Evolutionary conservation across 192 early-diverging fungal species (phyloP).

Genomic region (Gigaspora rosea): DNA sequence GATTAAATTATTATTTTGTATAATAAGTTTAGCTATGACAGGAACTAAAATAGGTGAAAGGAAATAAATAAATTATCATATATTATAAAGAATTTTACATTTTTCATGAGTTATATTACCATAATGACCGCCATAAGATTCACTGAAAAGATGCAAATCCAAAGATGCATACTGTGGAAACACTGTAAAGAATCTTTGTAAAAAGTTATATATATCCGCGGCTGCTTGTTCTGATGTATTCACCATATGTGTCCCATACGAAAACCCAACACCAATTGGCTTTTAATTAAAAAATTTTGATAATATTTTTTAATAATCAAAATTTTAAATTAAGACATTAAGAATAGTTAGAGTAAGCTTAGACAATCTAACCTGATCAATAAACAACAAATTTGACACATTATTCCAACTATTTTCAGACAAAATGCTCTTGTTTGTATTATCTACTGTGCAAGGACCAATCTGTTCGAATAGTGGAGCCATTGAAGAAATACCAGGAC

Average conservation of each 20-base stretch:
- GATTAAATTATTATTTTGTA: conserved; percentile 29
- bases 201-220: conserved; percentile 46
- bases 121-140: conserved; percentile 57
- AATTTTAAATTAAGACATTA: not conserved
- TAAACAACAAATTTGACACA: conserved; percentile 15
- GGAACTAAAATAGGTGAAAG: conserved; percentile 34
- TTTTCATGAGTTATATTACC: not conserved
- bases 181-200: conserved; percentile 51
- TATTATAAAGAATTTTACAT: no score
- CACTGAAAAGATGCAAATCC: conserved; percentile 52
- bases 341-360: not conserved
- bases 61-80: not conserved
- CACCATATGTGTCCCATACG: conserved; percentile 52
- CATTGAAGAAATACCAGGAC: conserved; percentile 78
- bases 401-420: conserved; percentile 23
- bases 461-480: conserved; percentile 79
- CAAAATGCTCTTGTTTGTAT: conserved; percentile 52
- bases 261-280: conserved; percentile 72
- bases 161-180: conserved; percentile 27
- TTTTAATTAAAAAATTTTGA: conserved; percentile 34
- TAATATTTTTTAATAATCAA: conserved; percentile 18
- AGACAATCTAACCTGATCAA: conserved; percentile 1
- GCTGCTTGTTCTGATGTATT: conserved; percentile 47
- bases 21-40: conserved; percentile 38
- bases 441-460: conserved; percentile 81